These are phyloP conservation scores for Pinus taeda DNA, from an alignment of 75 land plant genomes.

Conservation along the genomic window DNA sequence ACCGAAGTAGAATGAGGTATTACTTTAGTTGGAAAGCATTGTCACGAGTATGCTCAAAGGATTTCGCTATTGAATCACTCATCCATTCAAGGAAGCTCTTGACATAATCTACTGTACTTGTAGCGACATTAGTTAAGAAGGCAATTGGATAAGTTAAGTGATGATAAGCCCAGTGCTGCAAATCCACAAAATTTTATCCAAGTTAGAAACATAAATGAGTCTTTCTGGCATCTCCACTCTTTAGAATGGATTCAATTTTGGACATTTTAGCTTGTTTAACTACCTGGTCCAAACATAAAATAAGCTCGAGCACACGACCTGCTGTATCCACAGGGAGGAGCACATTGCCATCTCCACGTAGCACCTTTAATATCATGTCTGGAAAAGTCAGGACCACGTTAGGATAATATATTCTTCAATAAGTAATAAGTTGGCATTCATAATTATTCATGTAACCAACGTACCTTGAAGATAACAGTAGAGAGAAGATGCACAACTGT, in stretches of 20 bases:
- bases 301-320: constrained; percentile 86
- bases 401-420: neutral
- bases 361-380: constrained; percentile 70
- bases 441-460: neutral
- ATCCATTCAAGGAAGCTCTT: constrained; percentile 99
- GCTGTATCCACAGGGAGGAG: constrained; percentile 94
- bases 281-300: constrained; percentile 84
- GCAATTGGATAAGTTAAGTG: constrained; percentile 66
- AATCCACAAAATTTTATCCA: neutral
- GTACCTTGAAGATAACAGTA: neutral
- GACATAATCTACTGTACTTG: constrained; percentile 91
- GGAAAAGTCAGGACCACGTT: constrained; percentile 3
- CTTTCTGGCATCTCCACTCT: neutral
- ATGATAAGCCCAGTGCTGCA: constrained; percentile 81
- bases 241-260: neutral
- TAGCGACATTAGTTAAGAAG: constrained; percentile 77
- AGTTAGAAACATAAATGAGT: neutral
- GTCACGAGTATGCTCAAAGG: constrained; percentile 88
- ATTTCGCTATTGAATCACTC: constrained; percentile 95
- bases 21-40: constrained; percentile 93
- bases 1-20: constrained; percentile 12
- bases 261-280: neutral
- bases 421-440: neutral
- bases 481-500: neutral
- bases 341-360: constrained; percentile 79